Percentiles rank a stretch among this genome's conserved stretches.
These are phyloP conservation scores for Trichophyton benhamiae DNA, from an alignment of 2,329 filamentous ascomycete species.

Conservation along the genomic window DNA sequence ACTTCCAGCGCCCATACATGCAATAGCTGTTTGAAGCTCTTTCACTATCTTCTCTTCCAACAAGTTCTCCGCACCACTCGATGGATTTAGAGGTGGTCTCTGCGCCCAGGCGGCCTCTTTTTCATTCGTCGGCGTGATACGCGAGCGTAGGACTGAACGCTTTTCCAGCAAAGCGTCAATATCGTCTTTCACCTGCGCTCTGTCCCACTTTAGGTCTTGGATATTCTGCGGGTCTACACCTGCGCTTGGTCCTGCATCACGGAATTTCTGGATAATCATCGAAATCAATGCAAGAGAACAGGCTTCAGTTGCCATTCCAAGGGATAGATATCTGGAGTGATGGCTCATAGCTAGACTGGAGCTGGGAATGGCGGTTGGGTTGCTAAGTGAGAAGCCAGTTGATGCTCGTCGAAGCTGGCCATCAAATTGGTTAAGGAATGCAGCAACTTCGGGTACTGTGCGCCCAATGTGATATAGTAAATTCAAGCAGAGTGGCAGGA, in stretches of 20 bases:
- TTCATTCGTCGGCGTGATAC: constrained; percentile 59
- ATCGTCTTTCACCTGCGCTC: constrained; percentile 59
- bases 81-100: constrained; percentile 30
- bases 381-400: constrained; percentile 50
- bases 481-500: constrained; percentile 81
- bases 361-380: constrained; percentile 33
- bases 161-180: constrained; percentile 69
- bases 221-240: constrained; percentile 52
- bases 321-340: constrained; percentile 44
- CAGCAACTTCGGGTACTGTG: constrained; percentile 69
- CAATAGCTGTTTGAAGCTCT: constrained; percentile 48
- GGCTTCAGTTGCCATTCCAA: constrained; percentile 62
- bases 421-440: constrained; percentile 82
- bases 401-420: constrained; percentile 61
- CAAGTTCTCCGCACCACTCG: constrained; percentile 45
- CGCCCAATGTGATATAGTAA: constrained; percentile 69
- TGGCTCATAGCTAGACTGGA: constrained; percentile 5
- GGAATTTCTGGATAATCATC: constrained; percentile 56
- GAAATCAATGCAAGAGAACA: constrained; percentile 68
- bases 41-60: constrained; percentile 64
- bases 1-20: constrained; percentile 31
- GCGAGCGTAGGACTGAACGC: constrained; percentile 55
- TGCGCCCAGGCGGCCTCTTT: constrained; percentile 54
- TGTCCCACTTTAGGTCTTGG: constrained; percentile 63
- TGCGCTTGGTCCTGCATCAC: constrained; percentile 49